Base-by-base conservation (phyloP, 345 rosid genomes). In the Hypericum perforatum region DNA sequence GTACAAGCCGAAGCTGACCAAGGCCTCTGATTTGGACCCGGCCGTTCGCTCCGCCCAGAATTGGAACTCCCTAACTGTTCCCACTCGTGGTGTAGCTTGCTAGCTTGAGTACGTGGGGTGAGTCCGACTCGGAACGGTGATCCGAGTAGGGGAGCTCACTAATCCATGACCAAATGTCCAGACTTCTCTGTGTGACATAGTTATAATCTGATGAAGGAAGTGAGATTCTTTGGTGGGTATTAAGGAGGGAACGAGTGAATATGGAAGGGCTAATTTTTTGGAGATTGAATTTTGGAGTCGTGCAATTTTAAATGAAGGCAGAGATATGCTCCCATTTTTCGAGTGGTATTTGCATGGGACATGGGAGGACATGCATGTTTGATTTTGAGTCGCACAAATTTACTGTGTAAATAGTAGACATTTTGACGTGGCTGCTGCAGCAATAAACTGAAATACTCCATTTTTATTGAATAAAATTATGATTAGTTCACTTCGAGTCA, bases 141-240 rank as follows among this genome's bases (percentile, higher is more conserved):
- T 51, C 60, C 5, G 69, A 67, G 63, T 58, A 54, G 8, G 73
- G 78, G 2, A 86, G 78, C 57, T 73, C 77, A 44, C 76, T 80
- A 37, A 90, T 77, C 94, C 95, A 89, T 3, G 90, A 78, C 97
- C 97, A 90, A 2, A 84, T 60, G 50, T 82, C 82, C 76, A 82
- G 65, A 1, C 9, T 10, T 16, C 22, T 37, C 41, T 13, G 45
- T 47, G 53, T 0, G 37, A 61, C 37, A 43, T 54, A 41, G 38
- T 53, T 15, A 45, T n/a, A 15, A 13, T 57, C 39, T 57, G 42
- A 52, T 58, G 46, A 54, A 13, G 14, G 67, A 52, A 8, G 39
- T 11, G 16, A 37, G 1, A 38, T 43, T 43, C 45, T 16, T 8
- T 9, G 59, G 66, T 42, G 2, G 54, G 32, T 47, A 80, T 72